A percentile compares a stretch with the other conserved stretches of the same genome.
Evolutionary conservation across 2,329 filamentous ascomycete genomes (phyloP).

Genomic region (Nigrospora sphaerica): DNA sequence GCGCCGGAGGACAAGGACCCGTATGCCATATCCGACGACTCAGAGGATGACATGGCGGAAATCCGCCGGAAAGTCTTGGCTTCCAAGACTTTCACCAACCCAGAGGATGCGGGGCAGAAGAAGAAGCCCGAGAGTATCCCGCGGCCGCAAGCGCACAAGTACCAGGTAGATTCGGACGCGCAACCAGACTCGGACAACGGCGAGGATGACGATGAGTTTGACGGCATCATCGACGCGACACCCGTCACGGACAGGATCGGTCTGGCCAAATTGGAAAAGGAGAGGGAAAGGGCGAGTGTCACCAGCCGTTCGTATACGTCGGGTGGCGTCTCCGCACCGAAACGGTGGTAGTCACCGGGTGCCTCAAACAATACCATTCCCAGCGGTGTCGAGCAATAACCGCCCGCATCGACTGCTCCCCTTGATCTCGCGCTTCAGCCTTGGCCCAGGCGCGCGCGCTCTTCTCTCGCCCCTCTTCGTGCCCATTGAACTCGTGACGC

Average conservation of each 20-base stretch:
- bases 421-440: too few relatives aligned
- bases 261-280: slow-evolving; percentile 47
- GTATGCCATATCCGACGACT: slow-evolving; percentile 71
- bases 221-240: slow-evolving; percentile 87
- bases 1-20: slow-evolving; percentile 53
- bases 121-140: slow-evolving; percentile 59
- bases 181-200: slow-evolving; percentile 67
- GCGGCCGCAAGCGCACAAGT: slow-evolving; percentile 40
- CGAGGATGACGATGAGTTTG: slow-evolving; percentile 58
- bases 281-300: slow-evolving; percentile 38
- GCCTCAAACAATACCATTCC: too few relatives aligned
- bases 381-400: too few relatives aligned
- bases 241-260: slow-evolving; percentile 83
- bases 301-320: slow-evolving; percentile 46
- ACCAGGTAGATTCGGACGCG: slow-evolving; percentile 56
- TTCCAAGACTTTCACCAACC: slow-evolving; percentile 78
- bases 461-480: too few relatives aligned
- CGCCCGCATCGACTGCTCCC: too few relatives aligned
- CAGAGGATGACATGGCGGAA: slow-evolving; percentile 81
- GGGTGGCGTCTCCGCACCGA: slow-evolving; percentile 39
- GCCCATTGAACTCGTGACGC: too few relatives aligned
- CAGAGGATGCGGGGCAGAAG: slow-evolving; percentile 32
- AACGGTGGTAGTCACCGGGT: slow-evolving; percentile 29
- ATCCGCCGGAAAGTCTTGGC: slow-evolving; percentile 83
- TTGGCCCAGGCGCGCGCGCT: too few relatives aligned